A percentile compares a stretch with the other conserved stretches of the same genome.
Conservation (phyloP, 108 stramenopile genomes). For the Pseudonitzschia multiseries region DNA sequence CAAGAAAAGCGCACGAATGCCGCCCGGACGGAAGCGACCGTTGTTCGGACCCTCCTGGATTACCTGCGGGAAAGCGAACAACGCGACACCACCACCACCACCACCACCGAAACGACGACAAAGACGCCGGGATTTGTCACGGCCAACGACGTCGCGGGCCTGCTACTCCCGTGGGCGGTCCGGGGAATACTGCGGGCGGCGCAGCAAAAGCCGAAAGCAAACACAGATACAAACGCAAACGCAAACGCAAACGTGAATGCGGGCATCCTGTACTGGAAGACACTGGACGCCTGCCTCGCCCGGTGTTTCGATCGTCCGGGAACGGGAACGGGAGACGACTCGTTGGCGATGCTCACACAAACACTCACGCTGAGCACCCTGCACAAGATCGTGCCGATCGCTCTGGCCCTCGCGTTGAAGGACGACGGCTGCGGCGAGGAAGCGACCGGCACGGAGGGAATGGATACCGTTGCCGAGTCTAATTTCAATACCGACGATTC, state of each 20-base stretch:
- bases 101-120: neutral
- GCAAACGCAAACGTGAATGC: no score
- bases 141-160: constrained; percentile 11
- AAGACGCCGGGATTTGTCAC: constrained; percentile 2
- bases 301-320: neutral
- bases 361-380: constrained; percentile 26
- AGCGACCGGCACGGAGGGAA: neutral
- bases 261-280: constrained; percentile 10
- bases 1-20: neutral
- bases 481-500: neutral
- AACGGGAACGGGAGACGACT: constrained; percentile 1
- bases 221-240: no score
- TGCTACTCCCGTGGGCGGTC: constrained; percentile 38
- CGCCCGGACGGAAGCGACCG: neutral
- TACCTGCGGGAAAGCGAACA: neutral
- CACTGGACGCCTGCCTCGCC: constrained; percentile 1
- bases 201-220: neutral
- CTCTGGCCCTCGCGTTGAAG: constrained; percentile 15
- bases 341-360: constrained; percentile 13
- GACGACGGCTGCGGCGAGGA: neutral
- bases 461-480: no score
- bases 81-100: neutral
- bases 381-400: constrained; percentile 46
- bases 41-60: neutral
- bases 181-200: constrained; percentile 20